Percentiles rank a stretch among this genome's conserved stretches.
Evolutionary conservation across 257 asterid genomes (phyloP).

Genomic region (Rhazya stricta): DNA sequence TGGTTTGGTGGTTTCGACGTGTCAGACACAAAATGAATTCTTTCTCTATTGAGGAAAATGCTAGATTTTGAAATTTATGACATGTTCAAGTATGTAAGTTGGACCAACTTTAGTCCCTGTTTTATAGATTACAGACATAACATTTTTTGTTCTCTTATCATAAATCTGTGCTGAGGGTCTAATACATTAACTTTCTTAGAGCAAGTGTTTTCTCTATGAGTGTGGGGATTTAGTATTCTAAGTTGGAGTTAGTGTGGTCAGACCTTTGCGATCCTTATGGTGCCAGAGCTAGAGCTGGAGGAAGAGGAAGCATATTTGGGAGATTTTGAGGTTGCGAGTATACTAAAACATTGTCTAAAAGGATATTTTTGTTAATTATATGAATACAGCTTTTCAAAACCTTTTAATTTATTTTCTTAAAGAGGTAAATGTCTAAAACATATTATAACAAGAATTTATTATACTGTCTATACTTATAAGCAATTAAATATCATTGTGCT

Average conservation of each 20-base stretch:
- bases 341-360: not conserved
- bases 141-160: too few relatives aligned
- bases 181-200: too few relatives aligned
- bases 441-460: not conserved
- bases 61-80: too few relatives aligned
- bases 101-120: too few relatives aligned
- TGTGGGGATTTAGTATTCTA: not conserved
- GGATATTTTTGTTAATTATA: not conserved
- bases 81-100: too few relatives aligned
- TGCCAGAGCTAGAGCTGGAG: not conserved
- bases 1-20: not conserved
- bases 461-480: not conserved
- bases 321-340: not conserved
- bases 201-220: not conserved
- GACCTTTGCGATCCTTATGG: not conserved
- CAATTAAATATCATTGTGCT: not conserved
- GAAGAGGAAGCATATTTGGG: not conserved
- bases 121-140: too few relatives aligned
- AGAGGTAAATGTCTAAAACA: not conserved
- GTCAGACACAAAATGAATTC: too few relatives aligned
- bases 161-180: too few relatives aligned
- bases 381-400: not conserved
- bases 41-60: too few relatives aligned
- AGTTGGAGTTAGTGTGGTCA: not conserved
- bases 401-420: not conserved